Conservation (phyloP, 2,329 filamentous ascomycete genomes). For the Penicillium sp. region DNA sequence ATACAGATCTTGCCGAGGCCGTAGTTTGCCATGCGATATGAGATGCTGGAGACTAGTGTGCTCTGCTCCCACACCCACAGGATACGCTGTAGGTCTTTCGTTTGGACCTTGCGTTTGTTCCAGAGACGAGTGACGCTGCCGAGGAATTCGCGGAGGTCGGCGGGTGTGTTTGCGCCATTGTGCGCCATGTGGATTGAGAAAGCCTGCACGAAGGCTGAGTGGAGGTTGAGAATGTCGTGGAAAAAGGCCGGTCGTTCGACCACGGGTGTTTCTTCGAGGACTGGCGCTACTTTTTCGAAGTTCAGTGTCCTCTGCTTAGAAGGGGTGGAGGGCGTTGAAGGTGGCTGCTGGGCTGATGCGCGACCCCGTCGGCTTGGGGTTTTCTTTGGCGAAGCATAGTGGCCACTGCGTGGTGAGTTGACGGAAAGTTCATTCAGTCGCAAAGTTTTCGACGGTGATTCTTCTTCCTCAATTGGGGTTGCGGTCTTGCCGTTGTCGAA, state of each 20-base stretch:
- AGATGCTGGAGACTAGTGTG: conserved; percentile 19
- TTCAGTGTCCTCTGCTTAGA: conserved; percentile 29
- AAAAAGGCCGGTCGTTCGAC: conserved; percentile 30
- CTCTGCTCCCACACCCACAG: conserved; percentile 61
- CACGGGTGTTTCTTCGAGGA: conserved; percentile 24
- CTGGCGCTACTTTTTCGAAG: conserved; percentile 15
- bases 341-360: conserved; percentile 39
- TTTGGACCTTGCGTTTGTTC: conserved; percentile 68
- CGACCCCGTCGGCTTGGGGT: conserved; percentile 48
- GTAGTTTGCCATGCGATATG: conserved; percentile 44
- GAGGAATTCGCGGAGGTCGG: conserved; percentile 63
- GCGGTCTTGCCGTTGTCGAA: conserved; percentile 29
- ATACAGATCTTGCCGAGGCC: conserved; percentile 43
- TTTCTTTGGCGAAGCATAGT: conserved; percentile 27
- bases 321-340: conserved; percentile 25
- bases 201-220: conserved; percentile 68
- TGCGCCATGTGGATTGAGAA: conserved; percentile 70
- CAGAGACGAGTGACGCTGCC: conserved; percentile 67
- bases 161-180: conserved; percentile 62
- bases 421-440: conserved; percentile 34
- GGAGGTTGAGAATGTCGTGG: conserved; percentile 61
- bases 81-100: conserved; percentile 66
- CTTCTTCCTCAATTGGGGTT: conserved; percentile 17
- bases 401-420: conserved; percentile 34
- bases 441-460: conserved; percentile 37